These are phyloP conservation scores for Alternaria longipes DNA, from an alignment of 2,329 filamentous ascomycete genomes.

Conservation along the genomic window DNA sequence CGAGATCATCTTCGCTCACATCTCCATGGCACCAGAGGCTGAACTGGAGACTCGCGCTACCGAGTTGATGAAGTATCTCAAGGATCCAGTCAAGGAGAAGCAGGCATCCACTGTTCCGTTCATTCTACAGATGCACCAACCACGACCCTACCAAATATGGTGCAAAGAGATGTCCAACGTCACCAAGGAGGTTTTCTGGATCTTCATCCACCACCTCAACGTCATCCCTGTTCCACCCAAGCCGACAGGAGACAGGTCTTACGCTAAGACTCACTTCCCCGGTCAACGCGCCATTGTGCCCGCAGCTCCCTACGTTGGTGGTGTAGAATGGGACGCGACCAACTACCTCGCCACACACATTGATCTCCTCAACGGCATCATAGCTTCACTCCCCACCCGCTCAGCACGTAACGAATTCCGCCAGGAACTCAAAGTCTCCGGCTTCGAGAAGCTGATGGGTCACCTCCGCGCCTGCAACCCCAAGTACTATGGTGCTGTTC, in stretches of 20 bases:
- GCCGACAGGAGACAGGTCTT: constrained; percentile 42
- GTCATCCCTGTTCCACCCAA: constrained; percentile 72
- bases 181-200: constrained; percentile 99
- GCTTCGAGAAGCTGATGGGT: constrained; percentile 88
- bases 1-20: constrained; percentile 87
- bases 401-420: constrained; percentile 80
- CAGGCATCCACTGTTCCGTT: constrained; percentile 81
- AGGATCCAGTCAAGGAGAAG: constrained; percentile 76
- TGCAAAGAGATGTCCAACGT: constrained; percentile 91
- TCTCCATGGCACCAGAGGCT: constrained; percentile 66
- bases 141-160: constrained; percentile 92
- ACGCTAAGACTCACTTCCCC: constrained; percentile 78
- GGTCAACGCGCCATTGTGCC: constrained; percentile 87
- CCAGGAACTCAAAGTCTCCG: constrained; percentile 79
- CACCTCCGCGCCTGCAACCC: constrained; percentile 93
- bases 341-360: constrained; percentile 94
- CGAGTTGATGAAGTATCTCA: constrained; percentile 80
- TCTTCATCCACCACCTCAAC: constrained; percentile 94
- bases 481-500: constrained; percentile 94
- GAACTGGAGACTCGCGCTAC: constrained; percentile 74
- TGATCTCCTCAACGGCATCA: constrained; percentile 88
- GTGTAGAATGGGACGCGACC: constrained; percentile 98
- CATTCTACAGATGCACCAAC: constrained; percentile 86
- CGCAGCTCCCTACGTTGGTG: constrained; percentile 93
- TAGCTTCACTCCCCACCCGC: constrained; percentile 78